Evolutionary conservation across 768 basidiomycete genomes (phyloP), one percentile per base, ranked within the genome.

Genomic region (Lactifluus hygrophoroides): DNA sequence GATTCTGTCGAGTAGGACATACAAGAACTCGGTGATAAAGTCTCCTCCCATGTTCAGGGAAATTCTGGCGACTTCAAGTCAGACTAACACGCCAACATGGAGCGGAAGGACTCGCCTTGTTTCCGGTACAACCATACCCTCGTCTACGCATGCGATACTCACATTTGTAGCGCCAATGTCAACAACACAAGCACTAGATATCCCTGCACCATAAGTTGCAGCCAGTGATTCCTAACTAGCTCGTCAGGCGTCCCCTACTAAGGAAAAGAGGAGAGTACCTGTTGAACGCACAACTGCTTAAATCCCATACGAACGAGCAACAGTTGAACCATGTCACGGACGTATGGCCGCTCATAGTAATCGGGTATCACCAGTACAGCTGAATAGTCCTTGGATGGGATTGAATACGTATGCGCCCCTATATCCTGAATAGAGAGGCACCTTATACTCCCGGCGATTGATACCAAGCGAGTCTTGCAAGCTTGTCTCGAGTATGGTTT

Each of bases 111-210:
- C 74, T 44, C 66, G 90, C 94, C 94, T 81, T 2, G 93, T 92
- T 65, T 99, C 96, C 5, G 86, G 68, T 28, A 94, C 73, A 21
- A 99, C 81, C 50, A 94, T 68, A 2, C 96, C 96, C 66, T 99
- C 96, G 57, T 98, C 96, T 2, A 98, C 88, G 67, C 94, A 97
- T 0, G 94, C 84, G 42, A 99, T 82, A 58, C 82, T 91, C 1
- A 90, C 93, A 55, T 78, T 82, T 16, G 76, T 78, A 13, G 95
- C 89, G 3, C 96, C 96, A 51, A 98, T 86, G 69, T 99, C 92
- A 35, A 99, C 89, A 5, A 99, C 90, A 66, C 96, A 98, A 11
- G 94, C 96, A 66, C 85, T 88, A 0, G 91, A 91, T 51, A 98
- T 85, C 7, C 95, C 95, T 7, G 95, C 94, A 21, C 94, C 94